Evolutionary conservation across 2,329 filamentous ascomycete genomes (phyloP), one percentile per base, ranked within the genome.

Genomic region (Epichloe hybrida): DNA sequence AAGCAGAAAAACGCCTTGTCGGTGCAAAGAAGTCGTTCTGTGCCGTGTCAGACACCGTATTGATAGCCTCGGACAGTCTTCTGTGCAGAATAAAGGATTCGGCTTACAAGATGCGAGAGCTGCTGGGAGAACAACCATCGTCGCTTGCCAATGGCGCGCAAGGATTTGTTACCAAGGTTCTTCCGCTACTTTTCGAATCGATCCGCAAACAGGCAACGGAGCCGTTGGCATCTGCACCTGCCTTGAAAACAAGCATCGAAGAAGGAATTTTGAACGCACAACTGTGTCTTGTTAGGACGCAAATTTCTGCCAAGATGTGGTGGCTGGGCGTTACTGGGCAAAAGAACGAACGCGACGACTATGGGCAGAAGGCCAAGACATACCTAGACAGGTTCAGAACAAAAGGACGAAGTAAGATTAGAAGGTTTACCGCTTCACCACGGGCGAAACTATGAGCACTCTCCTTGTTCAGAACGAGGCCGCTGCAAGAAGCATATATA

Each of bases 311-410:
- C 13, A 78, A 73, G 61, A 67, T 80, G 35, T 70, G 73, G 65
- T 81, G 77, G 76, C 64, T 82, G 47, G 74, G 71, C 60, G 47
- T 78, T 35, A 74, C 71, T 48, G 75, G 75, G 20, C 74, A 72
- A 56, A 61, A 58, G 3, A 67, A 72, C 15, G 73, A 77, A 56
- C 66, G 72, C 48, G 60, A 66, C 3, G 65, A 64, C 2, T 80
- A 79, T 54, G 57, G 69, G 50, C 63, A 60, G 48, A 76, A 76
- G 55, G 78, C 77, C 9, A 66, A 67, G 47, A 54, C 56, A 1
- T 72, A 70, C 52, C 55, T 74, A 48, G 63, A 66, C 20, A 42
- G 43, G n/a, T 46, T 44, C 21, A 20, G 41, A 12, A 12, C 6
- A 3, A 37, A 51, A 11, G 44, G 45, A 11, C 34, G 38, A 46